Conservation (phyloP, 2,329 filamentous ascomycete species). For the Talaromyces sp. region DNA sequence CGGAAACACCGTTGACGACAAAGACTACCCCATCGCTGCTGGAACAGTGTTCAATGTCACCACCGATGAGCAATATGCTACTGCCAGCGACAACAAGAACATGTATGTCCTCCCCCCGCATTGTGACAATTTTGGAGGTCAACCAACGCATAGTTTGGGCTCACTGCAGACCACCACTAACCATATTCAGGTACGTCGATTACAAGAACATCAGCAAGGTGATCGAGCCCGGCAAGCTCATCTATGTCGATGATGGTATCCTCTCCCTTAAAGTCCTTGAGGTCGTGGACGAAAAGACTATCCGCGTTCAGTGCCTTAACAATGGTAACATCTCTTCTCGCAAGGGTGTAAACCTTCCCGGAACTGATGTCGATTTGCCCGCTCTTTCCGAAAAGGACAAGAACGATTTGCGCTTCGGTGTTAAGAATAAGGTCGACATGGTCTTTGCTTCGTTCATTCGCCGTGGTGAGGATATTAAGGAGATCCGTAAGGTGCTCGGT, state of each 20-base stretch:
- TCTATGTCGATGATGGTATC: conserved; percentile 98
- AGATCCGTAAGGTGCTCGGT: conserved; percentile 88
- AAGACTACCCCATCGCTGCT: conserved; percentile 74
- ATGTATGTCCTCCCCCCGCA: conserved; percentile 61
- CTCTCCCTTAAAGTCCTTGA: conserved; percentile 92
- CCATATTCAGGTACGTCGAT: conserved; percentile 73
- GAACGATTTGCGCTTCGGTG: conserved; percentile 86
- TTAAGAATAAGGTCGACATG: conserved; percentile 99
- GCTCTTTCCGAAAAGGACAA: conserved; percentile 98
- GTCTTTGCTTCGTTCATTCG: conserved; percentile 98
- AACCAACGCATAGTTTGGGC: neutral
- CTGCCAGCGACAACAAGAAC: conserved; percentile 80
- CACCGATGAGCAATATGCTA: conserved; percentile 89
- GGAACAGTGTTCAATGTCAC: conserved; percentile 91
- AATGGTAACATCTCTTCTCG: conserved; percentile 98
- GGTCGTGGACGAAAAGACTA: conserved; percentile 81
- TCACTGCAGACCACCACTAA: neutral
- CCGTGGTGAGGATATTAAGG: conserved; percentile 83
- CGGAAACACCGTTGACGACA: conserved; percentile 67
- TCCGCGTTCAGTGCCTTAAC: conserved; percentile 86
- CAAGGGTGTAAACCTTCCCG: conserved; percentile 98
- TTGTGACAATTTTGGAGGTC: neutral
- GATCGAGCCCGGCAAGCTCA: conserved; percentile 82
- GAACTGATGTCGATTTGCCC: conserved; percentile 97
- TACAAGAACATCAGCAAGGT: conserved; percentile 99